Evolutionary conservation across 257 asterid species (phyloP), one percentile per base, ranked within the genome.

Genomic region (Solanum peruvianum): DNA sequence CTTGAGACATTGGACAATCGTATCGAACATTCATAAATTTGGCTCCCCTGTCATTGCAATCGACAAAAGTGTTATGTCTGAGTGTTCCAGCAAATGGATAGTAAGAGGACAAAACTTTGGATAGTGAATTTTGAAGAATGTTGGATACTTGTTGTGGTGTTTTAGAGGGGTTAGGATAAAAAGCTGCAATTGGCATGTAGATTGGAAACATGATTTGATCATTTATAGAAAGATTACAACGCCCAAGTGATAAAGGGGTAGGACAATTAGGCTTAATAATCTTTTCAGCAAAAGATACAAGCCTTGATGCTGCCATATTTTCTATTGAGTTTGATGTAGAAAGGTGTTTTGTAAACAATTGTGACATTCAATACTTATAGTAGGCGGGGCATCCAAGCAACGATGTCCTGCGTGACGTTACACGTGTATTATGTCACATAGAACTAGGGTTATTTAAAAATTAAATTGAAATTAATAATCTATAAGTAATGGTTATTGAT

Each of bases 31-130:
- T 83, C 7, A 70, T 12, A 3, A 47, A 71, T 9, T 70, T 78
- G 3, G 81, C 76, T 9, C 84, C 86, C 71, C 7, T 78, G 29
- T 87, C 89, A 5, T 83, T 87, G 33, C 83, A 82, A 35, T 45
- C 37, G 7, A 70, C 25, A 31, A 52, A 16, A 73, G 29, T 42
- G 70, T 83, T 69, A 37, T 72, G 83, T 16, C n/a, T 39, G 8
- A 82, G 58, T 7, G 69, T 70, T 52, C 87, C 89, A 12, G 87
- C 86, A 88, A 86, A 47, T 7, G 90, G 90, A 29, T 49, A 86
- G 85, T 85, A 88, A n/a, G 39, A 69, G 2, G 84, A 2, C 14
- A 88, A 35, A 67, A 67, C 31, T 16, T 81, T 52, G 9, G 88
- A 86, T 21, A 88, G 27, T 2, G 90, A 77, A 1, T 47, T 14